phyloP scores from a whole-genome alignment of 2,329 filamentous ascomycete genomes.

The Purpureocillium takamizusanense region DNA sequence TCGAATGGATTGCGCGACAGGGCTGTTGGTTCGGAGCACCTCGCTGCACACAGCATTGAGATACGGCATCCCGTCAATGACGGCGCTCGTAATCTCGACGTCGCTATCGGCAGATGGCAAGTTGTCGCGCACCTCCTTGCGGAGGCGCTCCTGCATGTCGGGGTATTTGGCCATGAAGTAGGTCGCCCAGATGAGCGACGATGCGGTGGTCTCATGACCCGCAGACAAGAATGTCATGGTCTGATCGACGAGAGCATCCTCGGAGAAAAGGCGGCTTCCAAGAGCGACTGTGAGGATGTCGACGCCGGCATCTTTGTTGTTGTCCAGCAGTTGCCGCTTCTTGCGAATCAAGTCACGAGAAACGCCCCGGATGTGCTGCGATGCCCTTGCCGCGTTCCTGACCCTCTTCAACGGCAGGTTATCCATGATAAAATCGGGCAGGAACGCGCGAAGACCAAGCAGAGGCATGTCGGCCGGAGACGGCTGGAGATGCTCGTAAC shows the following conservation, averaged over 20 bases:
- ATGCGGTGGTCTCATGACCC: slow-evolving; percentile 35
- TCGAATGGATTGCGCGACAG: slow-evolving; percentile 22
- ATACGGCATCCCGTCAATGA: slow-evolving; percentile 15
- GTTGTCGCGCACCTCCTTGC: slow-evolving; percentile 25
- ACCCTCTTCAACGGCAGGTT: slow-evolving; percentile 6
- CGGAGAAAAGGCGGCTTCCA: slow-evolving; percentile 20
- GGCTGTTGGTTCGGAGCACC: slow-evolving; percentile 29
- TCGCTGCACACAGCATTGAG: slow-evolving; percentile 34
- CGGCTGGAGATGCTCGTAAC: slow-evolving; percentile 17
- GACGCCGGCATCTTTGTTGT: slow-evolving; percentile 16
- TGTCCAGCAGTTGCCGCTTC: slow-evolving; percentile 12
- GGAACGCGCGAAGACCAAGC: slow-evolving; percentile 5
- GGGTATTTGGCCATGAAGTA: slow-evolving; percentile 27
- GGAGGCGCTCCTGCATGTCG: slow-evolving; percentile 25
- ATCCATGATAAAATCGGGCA: slow-evolving; percentile 6
- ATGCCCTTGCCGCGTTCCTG: slow-evolving; percentile 15
- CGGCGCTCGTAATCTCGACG: slow-evolving; percentile 1
- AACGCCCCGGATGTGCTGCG: slow-evolving; percentile 15
- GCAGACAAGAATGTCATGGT: slow-evolving; percentile 31
- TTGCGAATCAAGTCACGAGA: slow-evolving; percentile 22
- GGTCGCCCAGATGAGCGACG: slow-evolving; percentile 29
- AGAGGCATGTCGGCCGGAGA: slow-evolving; percentile 4
- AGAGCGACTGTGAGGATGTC: slow-evolving; percentile 29
- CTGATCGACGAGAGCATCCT: slow-evolving; percentile 29
- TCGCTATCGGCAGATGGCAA: slow-evolving; percentile 21